phyloP scores from a whole-genome alignment of 768 basidiomycete species.

The Kwoniella mangroviensis region DNA sequence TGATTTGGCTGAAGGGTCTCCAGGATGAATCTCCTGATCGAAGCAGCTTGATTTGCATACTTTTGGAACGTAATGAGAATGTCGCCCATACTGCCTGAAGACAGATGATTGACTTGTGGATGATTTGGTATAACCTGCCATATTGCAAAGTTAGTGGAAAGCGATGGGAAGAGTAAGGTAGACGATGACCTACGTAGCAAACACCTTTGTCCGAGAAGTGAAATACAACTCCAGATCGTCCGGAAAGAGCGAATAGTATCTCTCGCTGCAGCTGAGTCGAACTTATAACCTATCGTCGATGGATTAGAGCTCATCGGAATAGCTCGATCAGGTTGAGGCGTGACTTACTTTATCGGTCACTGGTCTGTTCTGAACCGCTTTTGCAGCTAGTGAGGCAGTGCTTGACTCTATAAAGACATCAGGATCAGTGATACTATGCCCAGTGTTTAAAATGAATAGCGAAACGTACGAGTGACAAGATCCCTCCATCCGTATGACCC shows the following conservation, averaged over 20 bases:
- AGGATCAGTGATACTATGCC: not conserved
- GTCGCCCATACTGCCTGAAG: constrained; percentile 17
- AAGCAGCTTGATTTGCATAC: constrained; percentile 19
- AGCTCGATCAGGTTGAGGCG: not conserved
- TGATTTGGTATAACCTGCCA: constrained; percentile 25
- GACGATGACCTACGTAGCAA: constrained; percentile 22
- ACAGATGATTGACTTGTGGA: constrained; percentile 32
- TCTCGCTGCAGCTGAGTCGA: constrained; percentile 43
- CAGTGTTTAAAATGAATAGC: not conserved
- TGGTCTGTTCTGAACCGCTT: not conserved
- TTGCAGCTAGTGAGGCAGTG: constrained; percentile 10
- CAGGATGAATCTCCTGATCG: constrained; percentile 23
- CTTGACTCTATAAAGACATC: not conserved
- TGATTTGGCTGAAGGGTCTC: not conserved
- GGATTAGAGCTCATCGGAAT: not conserved
- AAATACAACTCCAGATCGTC: constrained; percentile 37
- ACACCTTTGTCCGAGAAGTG: constrained; percentile 4
- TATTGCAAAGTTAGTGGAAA: not conserved
- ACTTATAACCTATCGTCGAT: constrained; percentile 30
- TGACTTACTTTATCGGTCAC: not conserved
- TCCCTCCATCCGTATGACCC: constrained; percentile 44
- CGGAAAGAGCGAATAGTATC: constrained; percentile 41
- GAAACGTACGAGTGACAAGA: constrained; percentile 33
- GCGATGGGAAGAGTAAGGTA: not conserved
- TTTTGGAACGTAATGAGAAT: constrained; percentile 15